phyloP scores from a whole-genome alignment of 306 rosid species.

The Vicia faba region DNA sequence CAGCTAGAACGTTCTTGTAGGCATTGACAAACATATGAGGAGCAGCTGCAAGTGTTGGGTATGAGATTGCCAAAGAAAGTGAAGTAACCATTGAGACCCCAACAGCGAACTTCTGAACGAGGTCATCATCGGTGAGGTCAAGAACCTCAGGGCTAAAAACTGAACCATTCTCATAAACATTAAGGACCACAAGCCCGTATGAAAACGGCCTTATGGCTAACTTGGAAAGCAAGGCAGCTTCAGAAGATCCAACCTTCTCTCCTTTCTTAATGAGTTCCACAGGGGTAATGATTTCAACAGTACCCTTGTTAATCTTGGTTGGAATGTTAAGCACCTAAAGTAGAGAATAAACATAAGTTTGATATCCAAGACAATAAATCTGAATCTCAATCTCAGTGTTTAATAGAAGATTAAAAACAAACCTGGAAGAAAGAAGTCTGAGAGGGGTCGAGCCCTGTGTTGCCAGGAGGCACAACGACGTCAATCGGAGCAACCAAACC shows the following conservation, averaged over 20 bases:
- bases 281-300: conserved; percentile 32
- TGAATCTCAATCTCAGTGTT: background rate
- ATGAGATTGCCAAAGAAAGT: conserved; percentile 34
- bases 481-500: conserved; percentile 22
- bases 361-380: background rate
- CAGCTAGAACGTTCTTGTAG: conserved; percentile 71
- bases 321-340: conserved; percentile 21
- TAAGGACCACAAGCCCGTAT: conserved; percentile 71
- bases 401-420: background rate
- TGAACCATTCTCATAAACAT: conserved; percentile 76
- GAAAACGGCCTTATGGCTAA: conserved; percentile 73
- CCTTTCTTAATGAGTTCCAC: conserved; percentile 18
- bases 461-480: conserved; percentile 5
- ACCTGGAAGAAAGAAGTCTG: conserved; percentile 25
- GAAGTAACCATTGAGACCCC: conserved; percentile 75
- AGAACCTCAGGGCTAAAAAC: conserved; percentile 86
- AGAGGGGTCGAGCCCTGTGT: conserved; percentile 14
- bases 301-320: conserved; percentile 25
- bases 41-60: conserved; percentile 59
- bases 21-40: conserved; percentile 79
- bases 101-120: conserved; percentile 62
- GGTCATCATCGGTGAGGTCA: conserved; percentile 78
- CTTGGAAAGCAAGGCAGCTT: conserved; percentile 52
- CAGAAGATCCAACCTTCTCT: conserved; percentile 38
- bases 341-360: background rate